These are phyloP conservation scores for Boletus pseudopeckii DNA, from an alignment of 768 basidiomycete species.

Conservation along the genomic window DNA sequence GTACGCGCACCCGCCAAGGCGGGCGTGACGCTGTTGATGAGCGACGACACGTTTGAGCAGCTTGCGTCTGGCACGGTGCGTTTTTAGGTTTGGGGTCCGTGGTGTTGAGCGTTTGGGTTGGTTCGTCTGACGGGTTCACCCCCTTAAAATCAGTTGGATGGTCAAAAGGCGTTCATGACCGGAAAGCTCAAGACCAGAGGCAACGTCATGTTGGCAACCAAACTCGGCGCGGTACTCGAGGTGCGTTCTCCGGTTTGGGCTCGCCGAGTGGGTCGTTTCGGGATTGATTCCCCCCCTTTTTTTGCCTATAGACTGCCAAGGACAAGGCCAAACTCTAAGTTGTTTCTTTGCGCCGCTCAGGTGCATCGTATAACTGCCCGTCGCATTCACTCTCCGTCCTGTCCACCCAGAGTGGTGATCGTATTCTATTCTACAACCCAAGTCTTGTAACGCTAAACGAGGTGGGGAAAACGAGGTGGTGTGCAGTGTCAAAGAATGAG, in stretches of 20 bases:
- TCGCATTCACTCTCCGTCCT: background rate
- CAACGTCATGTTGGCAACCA: conserved; percentile 92
- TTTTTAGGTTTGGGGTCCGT: too few relatives aligned
- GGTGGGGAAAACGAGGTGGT: background rate
- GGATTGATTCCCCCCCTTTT: too few relatives aligned
- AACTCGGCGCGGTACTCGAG: conserved; percentile 81
- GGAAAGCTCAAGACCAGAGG: conserved; percentile 91
- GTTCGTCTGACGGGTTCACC: background rate
- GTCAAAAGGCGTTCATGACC: conserved; percentile 95
- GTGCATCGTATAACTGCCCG: background rate
- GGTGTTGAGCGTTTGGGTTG: background rate
- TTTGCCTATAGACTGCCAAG: conserved; percentile 28
- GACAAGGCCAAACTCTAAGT: conserved; percentile 42
- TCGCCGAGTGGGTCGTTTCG: background rate
- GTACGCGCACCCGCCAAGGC: conserved; percentile 51
- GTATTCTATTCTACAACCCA: conserved; percentile 15
- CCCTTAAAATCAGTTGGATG: conserved; percentile 55
- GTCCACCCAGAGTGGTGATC: conserved; percentile 17
- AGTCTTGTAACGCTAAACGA: background rate
- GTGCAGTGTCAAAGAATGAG: conserved; percentile 5
- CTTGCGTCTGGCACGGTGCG: conserved; percentile 72
- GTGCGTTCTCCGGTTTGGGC: conserved; percentile 34
- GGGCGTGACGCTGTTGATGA: conserved; percentile 78
- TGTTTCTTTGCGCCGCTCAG: background rate
- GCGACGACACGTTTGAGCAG: conserved; percentile 70